Conservation (phyloP, 139 green algal species). For the Closterium sp. region DNA sequence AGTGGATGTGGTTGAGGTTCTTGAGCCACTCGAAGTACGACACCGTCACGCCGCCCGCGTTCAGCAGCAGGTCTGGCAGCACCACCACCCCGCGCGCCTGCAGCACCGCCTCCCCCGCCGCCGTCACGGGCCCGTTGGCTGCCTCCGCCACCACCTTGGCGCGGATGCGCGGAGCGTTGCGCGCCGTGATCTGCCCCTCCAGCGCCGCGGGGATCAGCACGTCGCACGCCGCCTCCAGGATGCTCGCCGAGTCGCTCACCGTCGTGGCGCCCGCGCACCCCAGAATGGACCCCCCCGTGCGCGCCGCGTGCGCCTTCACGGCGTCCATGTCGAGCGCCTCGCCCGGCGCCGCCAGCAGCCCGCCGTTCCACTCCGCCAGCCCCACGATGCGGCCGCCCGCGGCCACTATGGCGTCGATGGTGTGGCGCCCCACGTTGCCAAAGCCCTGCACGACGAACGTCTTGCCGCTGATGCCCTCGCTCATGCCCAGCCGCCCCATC, state of each 20-base stretch:
- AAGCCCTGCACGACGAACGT: constrained; percentile 49
- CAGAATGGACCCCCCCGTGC: background rate
- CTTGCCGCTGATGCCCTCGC: constrained; percentile 36
- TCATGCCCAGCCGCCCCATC: background rate
- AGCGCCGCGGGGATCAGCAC: constrained; percentile 50
- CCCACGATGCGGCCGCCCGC: constrained; percentile 39
- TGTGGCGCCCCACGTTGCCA: constrained; percentile 46
- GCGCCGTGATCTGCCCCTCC: constrained; percentile 31
- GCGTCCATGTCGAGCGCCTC: constrained; percentile 28
- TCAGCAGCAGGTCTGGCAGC: constrained; percentile 54
- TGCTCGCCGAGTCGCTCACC: constrained; percentile 1
- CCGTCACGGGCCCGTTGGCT: constrained; percentile 55
- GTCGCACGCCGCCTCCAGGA: constrained; percentile 42
- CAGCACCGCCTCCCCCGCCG: constrained; percentile 50
- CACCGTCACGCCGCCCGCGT: constrained; percentile 58
- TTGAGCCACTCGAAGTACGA: constrained; percentile 61
- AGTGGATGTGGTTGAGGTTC: constrained; percentile 55
- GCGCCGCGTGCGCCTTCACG: constrained; percentile 5
- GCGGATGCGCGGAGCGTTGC: constrained; percentile 40
- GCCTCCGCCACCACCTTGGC: constrained; percentile 57
- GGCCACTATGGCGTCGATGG: constrained; percentile 9
- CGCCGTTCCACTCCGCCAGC: constrained; percentile 43
- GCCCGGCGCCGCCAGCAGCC: constrained; percentile 22
- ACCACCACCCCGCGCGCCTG: constrained; percentile 45
- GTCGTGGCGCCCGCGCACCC: background rate